phyloP scores from a whole-genome alignment of 2,329 filamentous ascomycete species.

The Epichloe typhina region DNA sequence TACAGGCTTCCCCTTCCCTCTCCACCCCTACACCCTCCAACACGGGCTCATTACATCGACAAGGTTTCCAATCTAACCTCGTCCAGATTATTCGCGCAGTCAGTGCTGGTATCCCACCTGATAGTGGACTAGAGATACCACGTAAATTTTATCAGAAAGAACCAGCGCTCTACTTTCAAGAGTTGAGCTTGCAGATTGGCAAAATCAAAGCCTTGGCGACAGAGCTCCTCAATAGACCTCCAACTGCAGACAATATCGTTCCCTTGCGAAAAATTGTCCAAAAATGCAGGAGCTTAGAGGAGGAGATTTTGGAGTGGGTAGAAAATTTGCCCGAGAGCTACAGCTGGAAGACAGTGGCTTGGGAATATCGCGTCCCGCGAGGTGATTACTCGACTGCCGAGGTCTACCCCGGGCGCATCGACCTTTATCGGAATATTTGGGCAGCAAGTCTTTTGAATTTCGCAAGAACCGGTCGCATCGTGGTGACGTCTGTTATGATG shows the following conservation, averaged over 20 bases:
- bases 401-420: neutral
- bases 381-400: neutral
- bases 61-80: neutral
- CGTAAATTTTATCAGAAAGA: neutral
- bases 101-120: neutral
- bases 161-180: neutral
- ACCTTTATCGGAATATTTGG: neutral
- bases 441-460: neutral
- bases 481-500: neutral
- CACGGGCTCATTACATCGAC: too few relatives aligned
- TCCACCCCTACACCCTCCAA: too few relatives aligned
- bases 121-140: neutral
- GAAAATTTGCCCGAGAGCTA: neutral
- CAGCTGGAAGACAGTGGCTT: neutral
- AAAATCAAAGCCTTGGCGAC: neutral
- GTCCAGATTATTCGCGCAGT: neutral
- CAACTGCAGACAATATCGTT: neutral
- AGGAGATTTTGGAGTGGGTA: neutral
- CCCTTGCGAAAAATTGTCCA: neutral
- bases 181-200: neutral
- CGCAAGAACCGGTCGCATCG: neutral
- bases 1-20: too few relatives aligned
- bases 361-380: neutral
- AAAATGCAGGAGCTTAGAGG: neutral
- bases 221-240: neutral